phyloP scores from a whole-genome alignment of 805 yeast genomes.

The Wickerhamomyces ciferrii region DNA sequence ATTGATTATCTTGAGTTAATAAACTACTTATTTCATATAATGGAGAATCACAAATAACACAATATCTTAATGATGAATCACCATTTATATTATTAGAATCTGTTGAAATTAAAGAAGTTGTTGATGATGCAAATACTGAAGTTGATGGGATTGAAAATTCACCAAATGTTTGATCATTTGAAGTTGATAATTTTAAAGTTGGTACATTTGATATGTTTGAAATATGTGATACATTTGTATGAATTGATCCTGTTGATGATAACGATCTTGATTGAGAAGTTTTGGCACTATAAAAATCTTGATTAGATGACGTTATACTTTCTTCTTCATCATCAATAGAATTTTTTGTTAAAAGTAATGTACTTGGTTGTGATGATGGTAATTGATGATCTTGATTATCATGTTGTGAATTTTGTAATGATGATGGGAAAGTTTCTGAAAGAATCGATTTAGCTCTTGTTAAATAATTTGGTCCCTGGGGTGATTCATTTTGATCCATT shows the following conservation, averaged over 20 bases:
- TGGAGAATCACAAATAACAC: conserved; percentile 69
- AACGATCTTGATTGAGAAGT: conserved; percentile 2
- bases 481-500: neutral
- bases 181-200: neutral
- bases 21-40: conserved; percentile 52
- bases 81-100: conserved; percentile 5
- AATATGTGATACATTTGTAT: neutral
- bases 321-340: conserved; percentile 1
- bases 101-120: too few species aligned
- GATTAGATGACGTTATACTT: neutral
- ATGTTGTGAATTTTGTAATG: neutral
- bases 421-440: neutral
- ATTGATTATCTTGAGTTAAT: conserved; percentile 21
- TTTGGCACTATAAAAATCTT: conserved; percentile 4
- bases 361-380: neutral
- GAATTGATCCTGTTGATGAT: neutral
- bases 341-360: conserved; percentile 5
- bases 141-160: neutral
- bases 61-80: conserved; percentile 29
- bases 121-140: neutral
- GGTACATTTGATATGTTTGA: conserved; percentile 2
- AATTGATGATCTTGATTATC: neutral
- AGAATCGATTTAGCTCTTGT: conserved; percentile 11
- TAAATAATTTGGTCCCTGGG: conserved; percentile 6
- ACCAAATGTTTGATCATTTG: neutral